Percentiles rank a stretch among this genome's conserved stretches.
phyloP scores from a whole-genome alignment of 2,329 filamentous ascomycete species.

The Ophiostoma novo-ulmi region DNA sequence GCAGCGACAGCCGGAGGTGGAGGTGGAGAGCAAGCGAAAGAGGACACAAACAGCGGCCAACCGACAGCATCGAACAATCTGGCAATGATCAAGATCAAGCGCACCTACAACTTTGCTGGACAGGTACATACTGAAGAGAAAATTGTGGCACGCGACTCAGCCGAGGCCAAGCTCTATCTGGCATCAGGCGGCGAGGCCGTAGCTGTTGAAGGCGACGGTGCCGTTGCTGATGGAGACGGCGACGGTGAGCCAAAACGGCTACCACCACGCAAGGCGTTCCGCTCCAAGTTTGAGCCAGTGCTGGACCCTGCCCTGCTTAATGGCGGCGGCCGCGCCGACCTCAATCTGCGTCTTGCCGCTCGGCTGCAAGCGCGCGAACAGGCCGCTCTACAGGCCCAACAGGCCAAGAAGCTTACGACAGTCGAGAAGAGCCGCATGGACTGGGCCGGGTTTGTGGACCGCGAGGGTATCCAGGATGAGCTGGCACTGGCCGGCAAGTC shows the following conservation, averaged over 20 bases:
- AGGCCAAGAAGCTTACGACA: constrained; percentile 62
- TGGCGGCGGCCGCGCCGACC: constrained; percentile 52
- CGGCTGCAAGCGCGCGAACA: constrained; percentile 45
- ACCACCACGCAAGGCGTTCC: constrained; percentile 52
- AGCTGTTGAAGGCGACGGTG: constrained; percentile 30
- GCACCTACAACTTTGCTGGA: constrained; percentile 70
- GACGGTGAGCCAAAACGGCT: constrained; percentile 39
- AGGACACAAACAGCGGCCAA: background rate
- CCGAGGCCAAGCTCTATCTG: constrained; percentile 61
- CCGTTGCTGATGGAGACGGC: constrained; percentile 29
- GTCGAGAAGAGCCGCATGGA: constrained; percentile 69
- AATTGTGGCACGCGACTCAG: constrained; percentile 58
- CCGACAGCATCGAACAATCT: constrained; percentile 21
- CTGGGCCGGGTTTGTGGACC: constrained; percentile 67
- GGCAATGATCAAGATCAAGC: constrained; percentile 58
- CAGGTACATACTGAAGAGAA: constrained; percentile 68
- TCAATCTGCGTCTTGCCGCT: constrained; percentile 52
- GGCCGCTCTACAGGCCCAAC: constrained; percentile 31
- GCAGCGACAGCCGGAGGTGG: constrained; percentile 1
- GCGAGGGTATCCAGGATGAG: constrained; percentile 66
- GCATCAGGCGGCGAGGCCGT: constrained; percentile 43
- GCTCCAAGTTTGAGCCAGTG: constrained; percentile 59
- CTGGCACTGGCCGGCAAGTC: constrained; percentile 59
- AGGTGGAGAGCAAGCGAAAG: background rate
- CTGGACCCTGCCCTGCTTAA: constrained; percentile 43